Percentiles rank a stretch among this genome's conserved stretches.
phyloP scores from a whole-genome alignment of 1,284 basidiomycete species.

The Laetiporus sulphureus region DNA sequence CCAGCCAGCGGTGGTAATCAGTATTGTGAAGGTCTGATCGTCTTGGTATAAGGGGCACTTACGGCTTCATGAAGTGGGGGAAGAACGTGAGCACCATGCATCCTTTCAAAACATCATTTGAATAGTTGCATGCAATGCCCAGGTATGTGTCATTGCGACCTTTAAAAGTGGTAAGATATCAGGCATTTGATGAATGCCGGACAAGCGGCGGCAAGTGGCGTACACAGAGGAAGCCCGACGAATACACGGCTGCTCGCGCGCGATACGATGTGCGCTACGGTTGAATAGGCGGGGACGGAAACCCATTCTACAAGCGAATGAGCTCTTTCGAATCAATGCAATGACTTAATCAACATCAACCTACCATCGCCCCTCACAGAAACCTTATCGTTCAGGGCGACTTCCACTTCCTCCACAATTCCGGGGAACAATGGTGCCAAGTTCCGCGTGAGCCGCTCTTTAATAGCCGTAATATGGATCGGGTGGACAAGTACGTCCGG shows the following conservation, averaged over 20 bases:
- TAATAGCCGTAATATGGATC: conserved; percentile 22
- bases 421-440: conserved; percentile 12
- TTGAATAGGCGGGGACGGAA: conserved; percentile 21
- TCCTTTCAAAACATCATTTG: no score
- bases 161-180: no score
- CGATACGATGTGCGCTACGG: conserved; percentile 27
- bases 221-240: conserved; percentile 36
- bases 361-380: conserved; percentile 3
- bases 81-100: no score
- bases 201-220: no score
- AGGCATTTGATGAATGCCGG: no score
- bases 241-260: conserved; percentile 37
- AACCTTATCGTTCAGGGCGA: conserved; percentile 9
- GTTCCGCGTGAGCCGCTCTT: conserved; percentile 18
- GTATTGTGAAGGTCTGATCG: no score
- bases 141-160: no score
- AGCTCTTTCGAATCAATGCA: no score
- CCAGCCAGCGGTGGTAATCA: no score
- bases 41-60: no score
- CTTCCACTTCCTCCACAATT: conserved; percentile 14
- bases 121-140: no score
- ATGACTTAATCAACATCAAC: conserved; percentile 6
- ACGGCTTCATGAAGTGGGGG: no score
- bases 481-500: conserved; percentile 15
- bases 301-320: conserved; percentile 13